Percentiles rank a stretch among this genome's conserved stretches.
Conservation (phyloP, 169 alveolate genomes). For the Toxoplasma gondii region DNA sequence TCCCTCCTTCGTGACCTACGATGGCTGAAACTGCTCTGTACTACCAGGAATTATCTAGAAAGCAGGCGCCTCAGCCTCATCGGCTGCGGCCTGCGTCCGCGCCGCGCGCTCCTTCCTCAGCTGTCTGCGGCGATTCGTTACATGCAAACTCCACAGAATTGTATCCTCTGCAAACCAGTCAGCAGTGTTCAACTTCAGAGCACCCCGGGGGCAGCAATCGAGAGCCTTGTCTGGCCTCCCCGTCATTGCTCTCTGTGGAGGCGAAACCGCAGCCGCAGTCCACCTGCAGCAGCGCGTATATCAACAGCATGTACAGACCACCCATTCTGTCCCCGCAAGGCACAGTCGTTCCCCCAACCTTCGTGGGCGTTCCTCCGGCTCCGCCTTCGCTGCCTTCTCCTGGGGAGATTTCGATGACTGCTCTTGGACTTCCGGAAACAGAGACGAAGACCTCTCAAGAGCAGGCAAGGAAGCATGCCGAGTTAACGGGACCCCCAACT, state of each 20-base stretch:
- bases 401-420: slow-evolving; percentile 20
- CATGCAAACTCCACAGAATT: neutral
- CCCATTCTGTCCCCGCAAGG: neutral
- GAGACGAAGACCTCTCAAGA: neutral
- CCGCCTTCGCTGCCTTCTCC: neutral
- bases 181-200: neutral
- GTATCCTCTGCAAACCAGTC: neutral
- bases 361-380: neutral
- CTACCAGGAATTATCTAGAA: neutral
- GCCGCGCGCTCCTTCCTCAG: neutral
- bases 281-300: neutral
- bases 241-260: neutral
- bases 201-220: neutral
- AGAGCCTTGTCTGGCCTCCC: neutral
- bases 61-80: neutral
- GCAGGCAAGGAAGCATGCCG: too few species aligned
- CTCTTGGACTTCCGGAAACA: neutral
- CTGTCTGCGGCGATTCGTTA: neutral
- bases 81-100: neutral
- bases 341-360: neutral
- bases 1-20: too few species aligned
- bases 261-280: neutral
- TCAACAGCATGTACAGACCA: neutral
- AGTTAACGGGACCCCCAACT: neutral
- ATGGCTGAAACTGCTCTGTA: neutral